Base-by-base conservation (phyloP, 176 grass and related monocot species). In the Cymbopogon citratus region DNA sequence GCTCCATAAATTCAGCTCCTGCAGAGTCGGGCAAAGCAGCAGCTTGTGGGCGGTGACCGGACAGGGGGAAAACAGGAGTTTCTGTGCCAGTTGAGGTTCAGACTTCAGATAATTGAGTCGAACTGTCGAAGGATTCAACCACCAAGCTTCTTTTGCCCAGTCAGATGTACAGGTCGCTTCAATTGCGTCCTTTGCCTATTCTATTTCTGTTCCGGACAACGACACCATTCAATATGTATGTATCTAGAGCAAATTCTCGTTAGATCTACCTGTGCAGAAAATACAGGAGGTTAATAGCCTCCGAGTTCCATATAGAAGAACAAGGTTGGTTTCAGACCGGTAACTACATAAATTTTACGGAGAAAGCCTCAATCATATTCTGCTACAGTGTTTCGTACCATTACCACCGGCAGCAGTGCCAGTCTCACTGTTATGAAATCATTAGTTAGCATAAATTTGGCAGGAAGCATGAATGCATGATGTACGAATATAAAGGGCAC, bases 401-500 rank as follows among this genome's bases (percentile, higher is more conserved):
- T 67, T 36, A 80, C 77, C 19, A 80, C 29, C 33, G 44, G 63
- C 28, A 68, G 18, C 28, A 52, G n/a, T 24, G 12, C 34, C 56
- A 80, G 28, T 15, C 40, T 66, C 48, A 63, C 61, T 75, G 68
- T 78, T 86, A 56, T 79, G 68, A 72, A 74, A 75, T 12, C 74
- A 56, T 74, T 43, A 43, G 4, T 74, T 35, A 51, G 12, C 31
- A 63, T n/a, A 62, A 69, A 28, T 56, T 79, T 4, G 21, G 46
- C 74, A 74, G 78, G 73, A 89, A 85, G 44, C 77, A 46, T 75
- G 36, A 26, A 89, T 82, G 44, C 77, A 46, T 75, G 36, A 26
- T 89, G 70, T 76, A 41, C 73, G 56, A 62, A 66, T 39, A 73
- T 49, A 46, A 82, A 73, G 74, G 78, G 59, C 61, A 78, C 41